Evolutionary conservation across 23 red algal species (phyloP), one percentile per base, ranked within the genome.

Genomic region (Gracilariopsis chorda): DNA sequence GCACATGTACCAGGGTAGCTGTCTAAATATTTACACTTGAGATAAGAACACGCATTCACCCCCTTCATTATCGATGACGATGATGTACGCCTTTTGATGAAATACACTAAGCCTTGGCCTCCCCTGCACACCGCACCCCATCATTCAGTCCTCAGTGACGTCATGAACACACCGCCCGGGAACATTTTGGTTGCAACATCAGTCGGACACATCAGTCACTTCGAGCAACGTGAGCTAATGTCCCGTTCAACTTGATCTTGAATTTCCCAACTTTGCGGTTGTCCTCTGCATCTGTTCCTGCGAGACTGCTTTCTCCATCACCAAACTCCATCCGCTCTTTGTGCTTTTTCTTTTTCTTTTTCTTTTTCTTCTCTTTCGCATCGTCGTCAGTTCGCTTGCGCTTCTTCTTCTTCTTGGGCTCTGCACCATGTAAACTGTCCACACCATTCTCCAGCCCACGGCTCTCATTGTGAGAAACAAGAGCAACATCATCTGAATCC

Each of bases 311-410:
- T 5, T 48, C 82, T 71, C 82, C 82, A 48, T 68, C 82, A 45
- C 82, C 82, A 14, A 61, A 53, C 44, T 89, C 71, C 25, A 82
- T 65, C 35, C 61, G 80, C 30, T 39, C 69, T 55, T 82, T 78
- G 33, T 91, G 80, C 59, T 91, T 91, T 62, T 91, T 91, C 43
- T 82, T 91, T 42, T 91, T 91, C 28, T 39, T 80, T 25, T 75
- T 58, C 17, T 65, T 61, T 45, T 80, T 47, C 4, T 25, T 55
- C n/a, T 56, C 88, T 27, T 42, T 19, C 16, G 28, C 86, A n/a
- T 90, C 70, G 27, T 62, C 68, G 6, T 69, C 56, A 14, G 34
- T 41, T 1, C 67, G 49, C 34, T 78, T 60, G 34, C 72, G 67
- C 51, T 77, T 77, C 25, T 77, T 77, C 20, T 90, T 77, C 58